Evolutionary conservation across 768 basidiomycete species (phyloP).

Genomic region (Royoungia palumana): DNA sequence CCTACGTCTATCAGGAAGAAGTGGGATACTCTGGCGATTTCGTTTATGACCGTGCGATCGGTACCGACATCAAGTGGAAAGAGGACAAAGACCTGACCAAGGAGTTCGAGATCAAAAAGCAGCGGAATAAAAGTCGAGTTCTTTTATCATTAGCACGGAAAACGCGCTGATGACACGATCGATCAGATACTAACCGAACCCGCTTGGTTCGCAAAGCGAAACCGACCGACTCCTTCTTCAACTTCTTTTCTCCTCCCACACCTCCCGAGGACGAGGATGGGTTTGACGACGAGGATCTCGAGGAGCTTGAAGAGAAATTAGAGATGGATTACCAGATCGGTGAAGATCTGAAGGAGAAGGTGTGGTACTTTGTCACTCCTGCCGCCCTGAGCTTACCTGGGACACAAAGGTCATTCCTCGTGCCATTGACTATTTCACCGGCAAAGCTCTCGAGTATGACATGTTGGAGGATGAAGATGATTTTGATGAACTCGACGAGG

Average conservation of each 20-base stretch:
- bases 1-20: conserved; percentile 89
- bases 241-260: conserved; percentile 88
- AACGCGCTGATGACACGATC: conserved; percentile 1
- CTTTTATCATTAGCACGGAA: not conserved
- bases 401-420: conserved; percentile 78
- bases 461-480: conserved; percentile 53
- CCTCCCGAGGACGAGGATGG: conserved; percentile 72
- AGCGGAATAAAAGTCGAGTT: conserved; percentile 91
- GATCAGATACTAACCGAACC: conserved; percentile 76
- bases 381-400: not conserved
- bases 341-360: conserved; percentile 97
- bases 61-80: conserved; percentile 94
- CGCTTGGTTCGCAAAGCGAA: conserved; percentile 82
- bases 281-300: conserved; percentile 79
- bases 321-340: conserved; percentile 98
- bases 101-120: conserved; percentile 98
- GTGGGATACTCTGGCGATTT: conserved; percentile 97
- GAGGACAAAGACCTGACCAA: conserved; percentile 97
- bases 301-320: conserved; percentile 88
- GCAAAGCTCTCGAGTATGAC: conserved; percentile 89
- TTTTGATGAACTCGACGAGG: conserved; percentile 55
- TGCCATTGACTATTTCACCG: conserved; percentile 96
- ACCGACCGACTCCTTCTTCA: conserved; percentile 96
- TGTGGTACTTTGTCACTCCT: conserved; percentile 23
- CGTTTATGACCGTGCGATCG: conserved; percentile 91